phyloP scores from a whole-genome alignment of 2,329 filamentous ascomycete species.

The Pseudogymnoascus sp. region DNA sequence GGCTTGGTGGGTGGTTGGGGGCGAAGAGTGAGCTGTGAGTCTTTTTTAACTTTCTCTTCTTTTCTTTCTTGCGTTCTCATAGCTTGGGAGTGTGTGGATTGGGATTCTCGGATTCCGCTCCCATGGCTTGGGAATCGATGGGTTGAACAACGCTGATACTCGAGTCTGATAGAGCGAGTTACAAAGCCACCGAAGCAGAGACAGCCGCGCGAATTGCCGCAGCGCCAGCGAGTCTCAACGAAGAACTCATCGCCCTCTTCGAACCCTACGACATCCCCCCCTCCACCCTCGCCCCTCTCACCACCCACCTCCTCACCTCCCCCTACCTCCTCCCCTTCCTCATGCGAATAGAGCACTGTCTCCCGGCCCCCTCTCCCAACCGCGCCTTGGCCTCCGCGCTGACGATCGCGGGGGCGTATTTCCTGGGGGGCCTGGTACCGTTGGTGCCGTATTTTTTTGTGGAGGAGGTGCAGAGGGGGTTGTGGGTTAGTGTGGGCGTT shows the following conservation, averaged over 20 bases:
- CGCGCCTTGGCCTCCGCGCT: too few species aligned
- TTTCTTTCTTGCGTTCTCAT: too few species aligned
- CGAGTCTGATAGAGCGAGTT: constrained; percentile 22
- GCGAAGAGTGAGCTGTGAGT: constrained; percentile 37
- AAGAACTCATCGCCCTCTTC: constrained; percentile 28
- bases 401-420: too few species aligned
- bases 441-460: too few species aligned
- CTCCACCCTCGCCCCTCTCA: constrained; percentile 26
- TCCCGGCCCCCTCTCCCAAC: too few species aligned
- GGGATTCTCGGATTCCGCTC: too few species aligned
- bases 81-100: too few species aligned
- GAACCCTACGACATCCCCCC: constrained; percentile 27
- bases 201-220: constrained; percentile 20
- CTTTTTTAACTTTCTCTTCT: background rate
- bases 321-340: constrained; percentile 31
- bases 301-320: constrained; percentile 25
- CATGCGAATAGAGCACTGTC: constrained; percentile 28
- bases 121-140: too few species aligned
- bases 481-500: too few species aligned
- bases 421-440: too few species aligned
- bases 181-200: constrained; percentile 21
- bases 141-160: background rate
- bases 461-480: too few species aligned
- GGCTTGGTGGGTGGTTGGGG: constrained; percentile 50
- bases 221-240: constrained; percentile 20